These are phyloP conservation scores for Lactuca saligna DNA, from an alignment of 129 eudicot species.

Conservation along the genomic window DNA sequence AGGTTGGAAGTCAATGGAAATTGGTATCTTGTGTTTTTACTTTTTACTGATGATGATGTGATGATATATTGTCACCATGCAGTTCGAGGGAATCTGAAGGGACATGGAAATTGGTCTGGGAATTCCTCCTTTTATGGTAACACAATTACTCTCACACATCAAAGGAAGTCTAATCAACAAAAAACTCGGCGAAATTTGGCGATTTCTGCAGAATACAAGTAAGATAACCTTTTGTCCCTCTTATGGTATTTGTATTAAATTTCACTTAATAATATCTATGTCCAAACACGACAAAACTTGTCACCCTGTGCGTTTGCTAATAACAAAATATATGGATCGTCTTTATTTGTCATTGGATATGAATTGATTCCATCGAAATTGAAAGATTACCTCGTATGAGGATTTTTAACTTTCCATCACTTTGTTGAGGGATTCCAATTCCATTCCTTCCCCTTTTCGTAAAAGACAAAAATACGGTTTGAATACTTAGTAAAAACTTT, in stretches of 20 bases:
- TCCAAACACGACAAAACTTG: background rate
- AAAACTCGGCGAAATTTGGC: slow-evolving; percentile 44
- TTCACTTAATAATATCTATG: background rate
- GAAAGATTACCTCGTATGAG: no score
- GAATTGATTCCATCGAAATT: background rate
- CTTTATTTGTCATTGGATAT: background rate
- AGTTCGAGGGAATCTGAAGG: slow-evolving; percentile 55
- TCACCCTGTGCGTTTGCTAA: background rate
- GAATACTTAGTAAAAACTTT: background rate
- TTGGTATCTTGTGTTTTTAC: background rate
- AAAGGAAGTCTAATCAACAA: slow-evolving; percentile 38
- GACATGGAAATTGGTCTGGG: slow-evolving; percentile 34
- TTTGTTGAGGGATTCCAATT: no score
- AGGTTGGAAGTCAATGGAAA: background rate
- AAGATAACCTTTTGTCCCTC: slow-evolving; percentile 17
- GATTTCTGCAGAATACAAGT: slow-evolving; percentile 63
- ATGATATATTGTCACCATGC: slow-evolving; percentile 22
- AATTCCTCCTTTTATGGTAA: slow-evolving; percentile 44
- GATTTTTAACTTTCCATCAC: no score
- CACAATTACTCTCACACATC: slow-evolving; percentile 32
- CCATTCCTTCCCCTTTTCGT: no score
- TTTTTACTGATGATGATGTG: background rate
- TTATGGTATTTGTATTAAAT: background rate
- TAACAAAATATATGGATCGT: background rate
- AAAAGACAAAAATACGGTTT: no score